Base-by-base conservation (phyloP, 208 protist species). In the Crithidia brevicula region DNA sequence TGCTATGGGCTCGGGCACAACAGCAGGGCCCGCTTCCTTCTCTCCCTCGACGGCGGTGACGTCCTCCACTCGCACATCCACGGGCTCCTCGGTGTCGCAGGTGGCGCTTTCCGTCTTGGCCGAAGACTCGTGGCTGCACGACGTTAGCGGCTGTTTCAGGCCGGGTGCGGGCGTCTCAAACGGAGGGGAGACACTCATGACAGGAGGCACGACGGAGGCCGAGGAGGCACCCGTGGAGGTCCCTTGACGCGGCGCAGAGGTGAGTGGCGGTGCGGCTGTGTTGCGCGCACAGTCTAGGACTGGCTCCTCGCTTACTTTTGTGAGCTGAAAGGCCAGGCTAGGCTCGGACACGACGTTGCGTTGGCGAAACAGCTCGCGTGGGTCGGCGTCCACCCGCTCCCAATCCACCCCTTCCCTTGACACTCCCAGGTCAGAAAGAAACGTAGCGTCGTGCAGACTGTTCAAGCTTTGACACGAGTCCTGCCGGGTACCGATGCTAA, bases 371-470 rank as follows among this genome's bases (percentile, higher is more conserved):
- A 54, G 52, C 46, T 68, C 33, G 27, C 28, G 7, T 6, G 49
- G 51, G 42, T 50, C 60, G 43, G 52, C 34, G 40, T 57, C 43
- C 4, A 49, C 43, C 9, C 34, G 45, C 33, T 38, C 40, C 42
- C 60, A 36, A 27, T 74, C 52, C 3, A 68, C 50, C 16, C 52
- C 52, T 28, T 56, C 69, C 6, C 27, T 0, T 6, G 34, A 22
- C 8, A 53, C 22, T 20, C 36, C 28, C 0, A 57, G 36, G 54
- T 74, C 49, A 4, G 50, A 42, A 4, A 36, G 5, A 7, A 33
- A 22, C 11, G 27, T 15, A 5, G 9, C 20, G 23, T 47, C 45
- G 3, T 20, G 30, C 25, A 51, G 34, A 13, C 33, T 63, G n/a
- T 40, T 31, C 7, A 42, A 18, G 1, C n/a, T 25, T 22, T 25